These are phyloP conservation scores for Gentiana straminea DNA, from an alignment of 257 asterid species.

Conservation along the genomic window DNA sequence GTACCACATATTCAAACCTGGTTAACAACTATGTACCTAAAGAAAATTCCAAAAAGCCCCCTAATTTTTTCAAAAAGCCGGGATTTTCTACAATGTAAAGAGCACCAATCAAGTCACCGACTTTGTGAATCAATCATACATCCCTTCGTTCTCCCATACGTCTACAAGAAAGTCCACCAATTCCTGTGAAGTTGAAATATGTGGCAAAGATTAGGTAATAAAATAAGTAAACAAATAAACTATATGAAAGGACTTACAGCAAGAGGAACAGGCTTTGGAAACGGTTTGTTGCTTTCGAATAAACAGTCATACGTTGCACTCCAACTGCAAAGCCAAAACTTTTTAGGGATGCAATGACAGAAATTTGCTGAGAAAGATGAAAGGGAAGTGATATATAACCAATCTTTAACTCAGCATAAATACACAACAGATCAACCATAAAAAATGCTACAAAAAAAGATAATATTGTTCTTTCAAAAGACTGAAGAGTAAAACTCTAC, in stretches of 20 bases:
- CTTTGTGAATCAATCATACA: slow-evolving; percentile 41
- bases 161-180: slow-evolving; percentile 80
- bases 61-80: neutral
- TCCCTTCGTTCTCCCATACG: slow-evolving; percentile 75
- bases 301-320: slow-evolving; percentile 72
- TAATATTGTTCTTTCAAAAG: neutral
- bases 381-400: slow-evolving; percentile 6
- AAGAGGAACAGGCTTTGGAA: slow-evolving; percentile 65
- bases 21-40: too few relatives aligned
- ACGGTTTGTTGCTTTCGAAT: slow-evolving; percentile 73
- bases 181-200: slow-evolving; percentile 39
- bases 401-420: neutral
- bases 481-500: neutral
- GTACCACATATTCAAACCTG: too few relatives aligned
- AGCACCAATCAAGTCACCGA: neutral
- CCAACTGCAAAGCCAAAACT: slow-evolving; percentile 64
- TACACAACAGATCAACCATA: neutral
- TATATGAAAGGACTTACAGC: slow-evolving; percentile 36
- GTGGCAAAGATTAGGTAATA: slow-evolving; percentile 7
- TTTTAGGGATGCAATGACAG: slow-evolving; percentile 21
- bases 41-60: neutral
- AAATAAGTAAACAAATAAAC: neutral
- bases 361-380: slow-evolving; percentile 8
- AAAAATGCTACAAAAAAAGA: slow-evolving; percentile 1
- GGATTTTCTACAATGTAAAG: neutral